Percentiles rank a stretch among this genome's conserved stretches.
Evolutionary conservation across 352 stramenopile genomes (phyloP).

Genomic region (Phytophthora boehmeriae): DNA sequence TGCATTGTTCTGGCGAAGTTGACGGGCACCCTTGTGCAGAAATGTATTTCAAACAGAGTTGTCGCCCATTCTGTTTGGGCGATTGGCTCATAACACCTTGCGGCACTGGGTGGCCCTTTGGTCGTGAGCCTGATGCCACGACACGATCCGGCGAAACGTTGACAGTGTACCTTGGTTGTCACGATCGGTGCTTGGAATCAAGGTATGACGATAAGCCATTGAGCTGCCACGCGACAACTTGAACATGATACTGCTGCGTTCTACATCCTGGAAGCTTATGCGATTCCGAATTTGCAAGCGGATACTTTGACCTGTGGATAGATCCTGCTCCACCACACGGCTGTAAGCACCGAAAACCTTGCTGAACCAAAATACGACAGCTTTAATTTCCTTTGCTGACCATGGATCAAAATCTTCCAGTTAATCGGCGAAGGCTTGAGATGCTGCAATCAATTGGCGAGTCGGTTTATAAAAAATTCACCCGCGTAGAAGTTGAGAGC

Average conservation of each 20-base stretch:
- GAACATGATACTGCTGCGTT: not conserved
- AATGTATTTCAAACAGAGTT: not conserved
- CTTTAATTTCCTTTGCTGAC: too few relatives aligned
- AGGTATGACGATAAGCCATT: not conserved
- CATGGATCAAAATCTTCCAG: not conserved
- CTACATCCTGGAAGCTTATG: not conserved
- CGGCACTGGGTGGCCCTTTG: not conserved
- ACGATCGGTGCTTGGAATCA: too few relatives aligned
- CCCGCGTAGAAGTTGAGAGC: not conserved
- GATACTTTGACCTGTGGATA: not conserved
- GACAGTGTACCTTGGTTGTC: too few relatives aligned
- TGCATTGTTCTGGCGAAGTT: not conserved
- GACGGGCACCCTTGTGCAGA: not conserved
- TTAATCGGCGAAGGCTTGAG: not conserved
- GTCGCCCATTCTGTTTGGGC: not conserved
- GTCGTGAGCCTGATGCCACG: too few relatives aligned
- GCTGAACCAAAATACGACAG: not conserved
- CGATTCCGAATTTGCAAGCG: not conserved
- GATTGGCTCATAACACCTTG: not conserved
- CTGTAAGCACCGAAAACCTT: not conserved
- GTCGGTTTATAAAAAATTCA: not conserved
- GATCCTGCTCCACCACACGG: not conserved
- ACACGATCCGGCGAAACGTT: too few relatives aligned
- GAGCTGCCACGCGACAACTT: not conserved
- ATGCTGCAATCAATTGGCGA: not conserved